Evolutionary conservation across 352 stramenopile species (phyloP), one percentile per base, ranked within the genome.

Genomic region (Phytophthora lateralis): DNA sequence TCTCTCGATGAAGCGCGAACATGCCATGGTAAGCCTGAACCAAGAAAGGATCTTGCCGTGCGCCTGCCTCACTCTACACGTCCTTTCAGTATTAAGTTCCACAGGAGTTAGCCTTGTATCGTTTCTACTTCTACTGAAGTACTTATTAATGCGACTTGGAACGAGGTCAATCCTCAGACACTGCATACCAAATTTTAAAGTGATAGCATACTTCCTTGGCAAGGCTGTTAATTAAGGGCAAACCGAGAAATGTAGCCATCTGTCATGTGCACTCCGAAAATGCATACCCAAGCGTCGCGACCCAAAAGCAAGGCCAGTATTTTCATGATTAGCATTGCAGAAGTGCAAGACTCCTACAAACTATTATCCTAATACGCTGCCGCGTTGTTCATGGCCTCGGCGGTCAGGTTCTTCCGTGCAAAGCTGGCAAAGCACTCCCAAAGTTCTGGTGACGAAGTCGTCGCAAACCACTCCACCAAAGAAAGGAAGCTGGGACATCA

Each of bases 241-340:
- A 29, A 29, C 26, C 6, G 26, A n/a, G n/a, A n/a, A n/a, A n/a
- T 41, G 35, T 41, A 41, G 35, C 35, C 35, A n/a, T 44, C 42
- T 49, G 37, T 38, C 26, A 45, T 4, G n/a, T 41, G 15, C 24
- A 49, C 41, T 63, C 39, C 43, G 24, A 59, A 55, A 63, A 34
- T 15, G 2, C 29, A 67, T 67, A 54, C 37, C 45, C 44, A 67
- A 67, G 46, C 10, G 59, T 50, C 51, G 43, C 45, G 18, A 24
- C 10, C 9, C 2, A 43, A 18, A 43, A 43, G 6, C 3, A 29
- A 29, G 2, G 26, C 6, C 6, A 29, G 26, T 6, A 29, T 29
- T 29, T 29, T 29, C 6, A n/a, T n/a, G n/a, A n/a, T n/a, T n/a
- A n/a, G n/a, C n/a, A n/a, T n/a, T n/a, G n/a, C n/a, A n/a, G n/a